These are phyloP conservation scores for Podila epicladia DNA, from an alignment of 192 early-diverging fungal genomes.

Conservation along the genomic window DNA sequence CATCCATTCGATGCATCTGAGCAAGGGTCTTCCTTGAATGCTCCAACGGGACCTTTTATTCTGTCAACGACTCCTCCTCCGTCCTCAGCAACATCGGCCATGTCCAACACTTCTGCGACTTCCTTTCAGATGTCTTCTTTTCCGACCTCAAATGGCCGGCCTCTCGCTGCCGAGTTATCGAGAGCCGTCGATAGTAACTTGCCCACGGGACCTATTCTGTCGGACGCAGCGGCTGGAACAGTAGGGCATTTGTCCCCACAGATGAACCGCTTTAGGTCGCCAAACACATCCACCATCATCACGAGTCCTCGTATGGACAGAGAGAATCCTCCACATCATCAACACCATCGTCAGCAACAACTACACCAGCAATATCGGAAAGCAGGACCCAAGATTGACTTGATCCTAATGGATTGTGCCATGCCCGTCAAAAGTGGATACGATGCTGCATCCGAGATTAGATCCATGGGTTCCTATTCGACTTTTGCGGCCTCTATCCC, in stretches of 20 bases:
- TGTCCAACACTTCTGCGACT: no score
- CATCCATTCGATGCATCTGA: slow-evolving; percentile 21
- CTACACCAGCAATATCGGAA: background rate
- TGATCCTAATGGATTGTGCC: slow-evolving; percentile 65
- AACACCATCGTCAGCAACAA: background rate
- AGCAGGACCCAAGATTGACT: slow-evolving; percentile 26
- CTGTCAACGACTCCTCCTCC: background rate
- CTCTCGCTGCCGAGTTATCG: no score
- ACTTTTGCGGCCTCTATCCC: slow-evolving; percentile 49
- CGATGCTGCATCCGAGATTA: slow-evolving; percentile 62
- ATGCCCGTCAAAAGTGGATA: slow-evolving; percentile 73
- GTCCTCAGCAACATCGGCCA: slow-evolving; percentile 8
- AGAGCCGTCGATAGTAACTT: no score
- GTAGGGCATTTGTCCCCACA: no score
- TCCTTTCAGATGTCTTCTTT: no score
- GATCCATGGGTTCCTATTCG: slow-evolving; percentile 37
- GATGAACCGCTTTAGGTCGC: no score
- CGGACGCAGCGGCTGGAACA: no score
- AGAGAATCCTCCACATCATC: slow-evolving; percentile 12
- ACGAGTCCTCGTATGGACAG: no score
- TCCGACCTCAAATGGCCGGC: no score
- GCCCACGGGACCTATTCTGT: no score
- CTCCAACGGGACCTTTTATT: background rate
- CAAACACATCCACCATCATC: no score
- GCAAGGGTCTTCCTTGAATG: background rate